Evolutionary conservation across 495 filamentous ascomycete genomes (phyloP), one percentile per base, ranked within the genome.

Genomic region (Patellaria atrata): DNA sequence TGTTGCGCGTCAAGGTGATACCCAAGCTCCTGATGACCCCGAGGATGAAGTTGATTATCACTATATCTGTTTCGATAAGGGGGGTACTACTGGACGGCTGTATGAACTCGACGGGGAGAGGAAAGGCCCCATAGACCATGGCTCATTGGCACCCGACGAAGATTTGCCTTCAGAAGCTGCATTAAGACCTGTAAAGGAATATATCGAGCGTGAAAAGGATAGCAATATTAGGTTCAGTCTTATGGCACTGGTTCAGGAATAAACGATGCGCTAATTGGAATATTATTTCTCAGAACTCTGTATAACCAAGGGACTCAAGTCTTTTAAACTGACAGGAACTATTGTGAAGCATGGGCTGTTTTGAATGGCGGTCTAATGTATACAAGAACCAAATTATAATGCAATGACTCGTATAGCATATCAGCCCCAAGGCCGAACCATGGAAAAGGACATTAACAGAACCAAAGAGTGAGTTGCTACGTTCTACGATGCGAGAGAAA

Each of bases 21-120:
- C 52, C 4, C 33, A 17, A 19, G 45, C 42, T 3, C 45, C 52
- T 10, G 23, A 28, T 13, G 31, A 41, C 27, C 28, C 52, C 5
- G 41, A 48, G 31, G 50, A 43, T 14, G 50, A 48, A 18, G 47
- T 53, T 21, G 47, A 53, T 28, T 48, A 44, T 25, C 50, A 53
- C 25, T 55, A 45, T 31, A 31, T 50, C 14, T 35, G 37, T 31
- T 55, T 53, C 24, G 47, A 51, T 22, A 53, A 46, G 29, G 50
- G 45, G 7, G 18, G 30, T 20, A 41, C 40, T 27, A 43, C 45
- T 30, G 35, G 40, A 11, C 49, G 43, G 23, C 19, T 55, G 1
- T 50, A 41, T 30, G 37, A 7, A 16, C 41, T 22, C 15, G 17
- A 23, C 17, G 9, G 9, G 29, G 19, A 5, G 38, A 44, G n/a